Percentiles rank a stretch among this genome's conserved stretches.
Evolutionary conservation across 2,329 filamentous ascomycete genomes (phyloP).

Genomic region (Pseudomassariella vexata): DNA sequence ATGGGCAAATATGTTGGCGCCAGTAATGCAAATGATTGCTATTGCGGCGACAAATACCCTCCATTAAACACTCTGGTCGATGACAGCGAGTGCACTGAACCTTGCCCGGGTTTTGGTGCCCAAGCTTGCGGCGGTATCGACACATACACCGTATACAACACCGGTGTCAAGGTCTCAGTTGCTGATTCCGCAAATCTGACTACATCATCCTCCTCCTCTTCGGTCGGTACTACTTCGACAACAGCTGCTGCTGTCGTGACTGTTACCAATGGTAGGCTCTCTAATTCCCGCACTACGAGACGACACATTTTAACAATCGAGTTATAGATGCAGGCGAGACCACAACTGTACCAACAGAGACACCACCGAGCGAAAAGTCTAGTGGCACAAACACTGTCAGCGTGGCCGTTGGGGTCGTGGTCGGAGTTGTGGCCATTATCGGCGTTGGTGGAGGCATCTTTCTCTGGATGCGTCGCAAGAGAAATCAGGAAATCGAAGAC

Average conservation of each 20-base stretch:
- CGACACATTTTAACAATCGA: too few species aligned
- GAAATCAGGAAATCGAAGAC: constrained; percentile 73
- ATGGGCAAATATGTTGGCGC: constrained; percentile 53
- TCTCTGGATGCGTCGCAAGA: constrained; percentile 70
- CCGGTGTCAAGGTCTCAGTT: constrained; percentile 36
- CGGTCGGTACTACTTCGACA: constrained; percentile 11
- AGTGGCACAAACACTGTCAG: constrained; percentile 66
- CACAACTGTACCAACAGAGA: constrained; percentile 13
- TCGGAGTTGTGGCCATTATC: constrained; percentile 67
- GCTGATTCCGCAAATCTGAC: constrained; percentile 19
- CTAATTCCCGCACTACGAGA: too few species aligned
- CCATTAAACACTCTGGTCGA: constrained; percentile 45
- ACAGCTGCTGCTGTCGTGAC: constrained; percentile 13
- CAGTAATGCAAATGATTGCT: constrained; percentile 59
- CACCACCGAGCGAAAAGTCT: constrained; percentile 17
- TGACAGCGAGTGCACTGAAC: constrained; percentile 55
- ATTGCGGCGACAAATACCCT: constrained; percentile 67
- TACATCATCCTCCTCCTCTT: constrained; percentile 24
- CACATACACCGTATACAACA: constrained; percentile 45
- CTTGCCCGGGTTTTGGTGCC: constrained; percentile 56
- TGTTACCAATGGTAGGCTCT: too few species aligned
- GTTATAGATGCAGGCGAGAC: constrained; percentile 1
- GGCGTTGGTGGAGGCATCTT: constrained; percentile 63
- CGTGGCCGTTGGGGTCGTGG: constrained; percentile 83
- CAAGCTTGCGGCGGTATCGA: constrained; percentile 55